Evolutionary conservation across 1,284 basidiomycete genomes (phyloP).

Genomic region (Meira nashicola): DNA sequence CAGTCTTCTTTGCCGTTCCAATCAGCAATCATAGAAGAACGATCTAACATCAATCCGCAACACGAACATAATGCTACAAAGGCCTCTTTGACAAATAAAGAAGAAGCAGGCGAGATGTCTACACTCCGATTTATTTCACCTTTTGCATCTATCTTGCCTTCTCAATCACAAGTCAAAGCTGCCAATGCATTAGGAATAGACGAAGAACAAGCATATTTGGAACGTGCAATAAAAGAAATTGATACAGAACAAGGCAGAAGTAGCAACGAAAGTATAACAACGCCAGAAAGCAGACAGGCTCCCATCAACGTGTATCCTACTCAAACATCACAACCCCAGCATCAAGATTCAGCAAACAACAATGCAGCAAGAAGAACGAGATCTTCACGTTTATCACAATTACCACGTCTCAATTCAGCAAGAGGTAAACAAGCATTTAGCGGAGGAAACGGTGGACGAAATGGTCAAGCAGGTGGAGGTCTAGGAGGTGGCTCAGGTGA

Average conservation of each 20-base stretch:
- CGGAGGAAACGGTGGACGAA: slow-evolving; percentile 1
- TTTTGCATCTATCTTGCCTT: no score
- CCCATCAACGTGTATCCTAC: no score
- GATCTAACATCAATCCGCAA: no score
- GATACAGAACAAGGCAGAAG: no score
- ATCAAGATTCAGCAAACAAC: not conserved
- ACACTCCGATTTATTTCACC: no score
- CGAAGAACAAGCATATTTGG: slow-evolving; percentile 28
- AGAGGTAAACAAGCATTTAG: slow-evolving; percentile 13
- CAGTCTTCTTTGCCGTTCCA: no score
- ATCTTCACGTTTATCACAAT: slow-evolving; percentile 25
- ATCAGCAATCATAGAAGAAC: no score
- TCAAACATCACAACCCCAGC: no score
- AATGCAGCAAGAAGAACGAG: not conserved
- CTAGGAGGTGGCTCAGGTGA: not conserved
- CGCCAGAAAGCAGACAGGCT: not conserved
- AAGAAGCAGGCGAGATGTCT: no score
- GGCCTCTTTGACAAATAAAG: no score
- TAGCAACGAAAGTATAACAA: not conserved
- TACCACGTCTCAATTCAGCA: slow-evolving; percentile 43
- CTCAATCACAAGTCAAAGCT: no score
- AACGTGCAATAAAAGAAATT: not conserved
- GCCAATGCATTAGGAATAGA: slow-evolving; percentile 20
- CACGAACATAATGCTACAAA: no score
- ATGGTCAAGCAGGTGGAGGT: not conserved